Base-by-base conservation (phyloP, 2,329 filamentous ascomycete genomes). In the Verticillium zaregamsianum region DNA sequence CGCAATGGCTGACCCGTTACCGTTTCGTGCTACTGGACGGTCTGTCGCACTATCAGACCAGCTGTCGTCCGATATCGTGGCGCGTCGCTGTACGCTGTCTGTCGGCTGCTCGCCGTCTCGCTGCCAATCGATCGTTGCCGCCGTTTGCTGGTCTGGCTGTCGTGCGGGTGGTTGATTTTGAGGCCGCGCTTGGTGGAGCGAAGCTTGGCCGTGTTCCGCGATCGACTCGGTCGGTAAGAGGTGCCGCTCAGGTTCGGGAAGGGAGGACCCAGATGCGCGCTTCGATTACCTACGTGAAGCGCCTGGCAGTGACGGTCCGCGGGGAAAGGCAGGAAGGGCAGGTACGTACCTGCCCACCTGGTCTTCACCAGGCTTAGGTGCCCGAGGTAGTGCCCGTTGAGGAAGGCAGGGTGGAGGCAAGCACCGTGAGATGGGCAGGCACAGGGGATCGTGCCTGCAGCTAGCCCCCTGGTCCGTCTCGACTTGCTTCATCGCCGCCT, bases 401-500 rank as follows among this genome's bases (percentile, higher is more conserved):
- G 32, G n/a, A 32, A 23, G 20, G 39, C 5, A 28, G 28, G 32
- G 23, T 25, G n/a, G 25, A 23, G 20, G 39, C 5, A 28, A 20
- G 37, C 59, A 60, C 61, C 62, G 55, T 63, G 54, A 64, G 37
- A 33, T 45, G 35, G 40, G 40, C 45, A 52, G 45, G 45, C n/a
- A 52, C 45, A 23, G 20, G 45, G 45, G 45, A 23, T 52, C 45
- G 45, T 23, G 45, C 45, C 45, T 49, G 45, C 45, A 49, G 17
- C 20, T 23, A 52, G 20, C 56, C 45, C 57, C 55, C 32, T 56
- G 28, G 45, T 15, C 32, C 52, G 61, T 64, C 62, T 71, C 66
- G 72, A 74, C 71, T 74, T 69, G 72, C 74, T 67, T 77, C 75
- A 76, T 73, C 75, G 70, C 61, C 66, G 70, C 67, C 66, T 71